Conservation (phyloP, 495 filamentous ascomycete genomes). For the Alectoria sarmentosa region DNA sequence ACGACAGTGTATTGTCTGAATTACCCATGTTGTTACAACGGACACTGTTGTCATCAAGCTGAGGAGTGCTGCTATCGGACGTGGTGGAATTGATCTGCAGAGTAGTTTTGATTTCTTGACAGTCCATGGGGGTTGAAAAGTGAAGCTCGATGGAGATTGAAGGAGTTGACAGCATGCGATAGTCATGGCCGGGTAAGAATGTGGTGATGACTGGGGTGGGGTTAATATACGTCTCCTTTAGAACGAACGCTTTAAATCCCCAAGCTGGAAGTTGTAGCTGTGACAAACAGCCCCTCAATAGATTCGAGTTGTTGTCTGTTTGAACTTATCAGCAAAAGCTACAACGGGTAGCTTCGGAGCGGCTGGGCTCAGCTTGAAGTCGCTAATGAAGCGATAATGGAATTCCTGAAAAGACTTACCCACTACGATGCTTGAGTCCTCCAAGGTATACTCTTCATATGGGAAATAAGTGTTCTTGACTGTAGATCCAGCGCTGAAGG, state of each 20-base stretch:
- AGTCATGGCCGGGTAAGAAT: slow-evolving; percentile 26
- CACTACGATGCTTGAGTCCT: slow-evolving; percentile 31
- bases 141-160: slow-evolving; percentile 40
- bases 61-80: slow-evolving; percentile 23
- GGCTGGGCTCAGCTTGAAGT: no score
- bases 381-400: not conserved
- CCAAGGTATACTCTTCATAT: slow-evolving; percentile 39
- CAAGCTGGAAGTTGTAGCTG: slow-evolving; percentile 15
- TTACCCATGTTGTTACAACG: slow-evolving; percentile 27
- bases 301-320: slow-evolving; percentile 21
- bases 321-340: slow-evolving; percentile 20
- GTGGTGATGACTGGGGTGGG: slow-evolving; percentile 26
- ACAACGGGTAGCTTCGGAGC: no score
- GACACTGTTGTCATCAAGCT: slow-evolving; percentile 25
- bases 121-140: slow-evolving; percentile 53
- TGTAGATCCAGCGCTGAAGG: slow-evolving; percentile 36
- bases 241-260: slow-evolving; percentile 26
- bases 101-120: slow-evolving; percentile 37
- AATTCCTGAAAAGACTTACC: slow-evolving; percentile 40
- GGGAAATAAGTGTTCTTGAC: slow-evolving; percentile 46
- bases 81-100: slow-evolving; percentile 43
- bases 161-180: slow-evolving; percentile 23
- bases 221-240: slow-evolving; percentile 18
- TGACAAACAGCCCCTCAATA: slow-evolving; percentile 23
- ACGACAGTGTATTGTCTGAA: slow-evolving; percentile 22